Evolutionary conservation across 371 early-diverging fungal species (phyloP).

Genomic region (Mortierella sp.): DNA sequence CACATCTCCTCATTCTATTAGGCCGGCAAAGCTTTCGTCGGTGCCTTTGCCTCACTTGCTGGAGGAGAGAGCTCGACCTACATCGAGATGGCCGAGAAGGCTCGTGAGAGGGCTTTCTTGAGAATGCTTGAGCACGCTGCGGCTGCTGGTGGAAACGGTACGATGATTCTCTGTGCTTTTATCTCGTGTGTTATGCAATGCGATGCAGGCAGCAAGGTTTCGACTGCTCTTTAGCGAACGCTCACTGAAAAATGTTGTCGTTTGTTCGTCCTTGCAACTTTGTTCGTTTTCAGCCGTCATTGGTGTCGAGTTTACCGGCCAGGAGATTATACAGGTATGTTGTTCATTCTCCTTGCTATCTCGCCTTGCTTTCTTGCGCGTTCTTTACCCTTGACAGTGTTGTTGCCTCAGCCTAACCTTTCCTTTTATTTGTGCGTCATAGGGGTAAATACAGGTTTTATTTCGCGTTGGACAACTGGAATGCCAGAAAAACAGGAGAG

Average conservation of each 20-base stretch:
- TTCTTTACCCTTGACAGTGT: neutral
- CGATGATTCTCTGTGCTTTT: neutral
- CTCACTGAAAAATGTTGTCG: neutral
- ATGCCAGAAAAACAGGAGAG: neutral
- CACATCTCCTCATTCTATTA: neutral
- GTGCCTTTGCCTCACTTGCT: slow-evolving; percentile 37
- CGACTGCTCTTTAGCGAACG: neutral
- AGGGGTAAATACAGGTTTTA: slow-evolving; percentile 16
- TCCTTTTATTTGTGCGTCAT: neutral
- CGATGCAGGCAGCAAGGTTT: neutral
- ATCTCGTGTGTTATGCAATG: neutral
- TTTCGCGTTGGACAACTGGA: neutral
- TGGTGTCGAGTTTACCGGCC: slow-evolving; percentile 53
- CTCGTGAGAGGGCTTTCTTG: slow-evolving; percentile 53
- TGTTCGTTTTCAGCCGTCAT: slow-evolving; percentile 35
- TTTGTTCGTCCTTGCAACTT: neutral
- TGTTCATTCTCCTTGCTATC: neutral
- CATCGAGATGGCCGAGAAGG: slow-evolving; percentile 57
- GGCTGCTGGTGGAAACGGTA: slow-evolving; percentile 53
- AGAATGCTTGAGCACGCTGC: slow-evolving; percentile 56
- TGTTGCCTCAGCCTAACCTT: neutral
- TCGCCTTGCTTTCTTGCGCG: neutral
- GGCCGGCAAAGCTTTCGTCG: slow-evolving; percentile 54
- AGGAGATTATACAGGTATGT: slow-evolving; percentile 49
- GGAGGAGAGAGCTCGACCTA: slow-evolving; percentile 55